Percentiles rank a stretch among this genome's conserved stretches.
Conservation (phyloP, 2,329 filamentous ascomycete species). For the Sclerotinia trifoliorum region DNA sequence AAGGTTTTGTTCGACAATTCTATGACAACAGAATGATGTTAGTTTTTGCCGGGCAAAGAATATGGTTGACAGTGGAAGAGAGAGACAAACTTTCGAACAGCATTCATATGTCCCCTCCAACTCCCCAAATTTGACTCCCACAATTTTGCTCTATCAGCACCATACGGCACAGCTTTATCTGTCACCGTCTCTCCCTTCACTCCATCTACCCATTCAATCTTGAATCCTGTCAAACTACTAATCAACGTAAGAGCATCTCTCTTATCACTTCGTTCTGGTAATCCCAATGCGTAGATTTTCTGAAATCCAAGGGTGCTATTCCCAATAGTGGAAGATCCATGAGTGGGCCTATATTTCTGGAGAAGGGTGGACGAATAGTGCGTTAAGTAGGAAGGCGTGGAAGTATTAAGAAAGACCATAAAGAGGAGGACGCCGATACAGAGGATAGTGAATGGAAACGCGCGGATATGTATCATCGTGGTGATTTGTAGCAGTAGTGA, state of each 20-base stretch:
- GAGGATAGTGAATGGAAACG: slow-evolving; percentile 10
- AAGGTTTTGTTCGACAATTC: slow-evolving; percentile 40
- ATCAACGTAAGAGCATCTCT: slow-evolving; percentile 49
- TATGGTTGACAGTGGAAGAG: no score
- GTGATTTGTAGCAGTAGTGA: neutral
- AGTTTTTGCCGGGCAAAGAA: neutral
- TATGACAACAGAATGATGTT: neutral
- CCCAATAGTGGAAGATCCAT: neutral
- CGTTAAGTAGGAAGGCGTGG: slow-evolving; percentile 16
- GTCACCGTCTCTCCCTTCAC: slow-evolving; percentile 44
- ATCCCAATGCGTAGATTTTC: slow-evolving; percentile 48
- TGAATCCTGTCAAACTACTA: slow-evolving; percentile 45
- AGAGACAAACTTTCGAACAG: slow-evolving; percentile 33
- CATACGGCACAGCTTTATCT: slow-evolving; percentile 45
- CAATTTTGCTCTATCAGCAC: slow-evolving; percentile 15
- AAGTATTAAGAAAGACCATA: slow-evolving; percentile 18
- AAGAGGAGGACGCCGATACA: slow-evolving; percentile 12
- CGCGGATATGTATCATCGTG: slow-evolving; percentile 18
- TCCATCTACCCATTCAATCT: slow-evolving; percentile 47
- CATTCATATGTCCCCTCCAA: slow-evolving; percentile 46
- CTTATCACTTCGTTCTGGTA: slow-evolving; percentile 50
- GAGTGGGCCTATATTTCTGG: slow-evolving; percentile 5
- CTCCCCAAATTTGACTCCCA: slow-evolving; percentile 43
- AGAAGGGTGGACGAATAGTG: slow-evolving; percentile 11
- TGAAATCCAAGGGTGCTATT: slow-evolving; percentile 39